A percentile compares a stretch with the other conserved stretches of the same genome.
Evolutionary conservation across 2,329 filamentous ascomycete species (phyloP).

Genomic region (Cytospora chrysosperma): DNA sequence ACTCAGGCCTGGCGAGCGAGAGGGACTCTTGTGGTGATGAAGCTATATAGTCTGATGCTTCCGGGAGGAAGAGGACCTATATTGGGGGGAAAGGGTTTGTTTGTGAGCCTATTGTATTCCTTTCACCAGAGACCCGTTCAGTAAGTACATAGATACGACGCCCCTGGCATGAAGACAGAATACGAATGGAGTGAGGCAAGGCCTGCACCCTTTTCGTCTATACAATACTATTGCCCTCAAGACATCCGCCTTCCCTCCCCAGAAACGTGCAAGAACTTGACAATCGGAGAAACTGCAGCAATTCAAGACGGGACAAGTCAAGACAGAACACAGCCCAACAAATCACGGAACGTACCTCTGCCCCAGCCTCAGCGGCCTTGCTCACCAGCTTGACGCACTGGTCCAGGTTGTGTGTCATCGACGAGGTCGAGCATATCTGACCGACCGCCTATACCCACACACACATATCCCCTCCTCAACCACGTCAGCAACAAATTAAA

Average conservation of each 20-base stretch:
- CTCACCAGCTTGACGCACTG: constrained; percentile 72
- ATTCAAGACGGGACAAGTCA: background rate
- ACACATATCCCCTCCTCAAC: background rate
- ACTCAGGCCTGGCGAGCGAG: constrained; percentile 65
- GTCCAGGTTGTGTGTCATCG: constrained; percentile 73
- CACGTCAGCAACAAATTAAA: background rate
- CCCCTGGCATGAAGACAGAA: background rate
- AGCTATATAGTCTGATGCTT: constrained; percentile 88
- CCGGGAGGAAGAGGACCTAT: constrained; percentile 73
- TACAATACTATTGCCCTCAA: no score
- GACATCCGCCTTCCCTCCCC: no score
- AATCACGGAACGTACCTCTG: constrained; percentile 64
- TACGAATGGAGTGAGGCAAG: background rate
- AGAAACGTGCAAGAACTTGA: background rate
- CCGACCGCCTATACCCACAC: constrained; percentile 73
- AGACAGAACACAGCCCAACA: constrained; percentile 1
- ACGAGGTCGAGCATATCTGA: constrained; percentile 83
- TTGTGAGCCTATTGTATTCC: background rate
- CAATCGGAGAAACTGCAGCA: background rate
- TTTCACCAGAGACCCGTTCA: background rate
- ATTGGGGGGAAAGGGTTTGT: background rate
- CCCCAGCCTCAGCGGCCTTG: constrained; percentile 72
- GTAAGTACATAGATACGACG: no score
- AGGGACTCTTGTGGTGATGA: constrained; percentile 65
- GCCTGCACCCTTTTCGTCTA: no score